These are phyloP conservation scores for Podospora bellae-mahoneyi DNA, from an alignment of 495 filamentous ascomycete genomes.

Conservation along the genomic window DNA sequence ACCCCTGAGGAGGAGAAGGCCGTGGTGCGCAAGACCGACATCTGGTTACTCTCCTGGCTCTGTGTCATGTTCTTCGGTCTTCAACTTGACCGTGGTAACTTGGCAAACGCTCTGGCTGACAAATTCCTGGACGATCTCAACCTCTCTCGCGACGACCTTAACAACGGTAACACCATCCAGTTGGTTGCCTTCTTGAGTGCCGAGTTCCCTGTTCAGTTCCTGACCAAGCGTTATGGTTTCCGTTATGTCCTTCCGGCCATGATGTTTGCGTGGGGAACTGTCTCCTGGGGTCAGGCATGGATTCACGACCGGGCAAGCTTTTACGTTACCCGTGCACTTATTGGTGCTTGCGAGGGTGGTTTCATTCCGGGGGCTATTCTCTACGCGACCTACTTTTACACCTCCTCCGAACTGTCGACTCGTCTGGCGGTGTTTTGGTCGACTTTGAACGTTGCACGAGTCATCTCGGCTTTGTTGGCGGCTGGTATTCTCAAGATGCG, in stretches of 20 bases:
- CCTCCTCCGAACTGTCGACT: slow-evolving; percentile 58
- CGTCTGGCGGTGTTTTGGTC: slow-evolving; percentile 60
- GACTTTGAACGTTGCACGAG: slow-evolving; percentile 47
- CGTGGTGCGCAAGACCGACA: slow-evolving; percentile 45
- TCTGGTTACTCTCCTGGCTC: slow-evolving; percentile 38
- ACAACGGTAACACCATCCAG: slow-evolving; percentile 73
- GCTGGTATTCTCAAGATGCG: slow-evolving; percentile 52
- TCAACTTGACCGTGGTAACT: slow-evolving; percentile 57
- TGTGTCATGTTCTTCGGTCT: slow-evolving; percentile 56
- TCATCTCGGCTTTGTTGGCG: slow-evolving; percentile 52
- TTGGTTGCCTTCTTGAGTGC: slow-evolving; percentile 62
- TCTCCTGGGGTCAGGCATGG: slow-evolving; percentile 53
- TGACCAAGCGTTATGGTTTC: slow-evolving; percentile 59
- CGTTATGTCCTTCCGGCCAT: slow-evolving; percentile 44
- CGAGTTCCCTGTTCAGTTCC: slow-evolving; percentile 70
- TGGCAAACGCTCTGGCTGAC: slow-evolving; percentile 54
- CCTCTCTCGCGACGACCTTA: slow-evolving; percentile 59
- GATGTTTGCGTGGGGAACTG: slow-evolving; percentile 45
- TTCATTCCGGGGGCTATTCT: slow-evolving; percentile 54
- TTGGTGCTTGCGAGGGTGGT: slow-evolving; percentile 63
- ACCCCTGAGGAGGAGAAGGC: slow-evolving; percentile 42
- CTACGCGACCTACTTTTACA: slow-evolving; percentile 74
- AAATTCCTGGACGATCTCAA: slow-evolving; percentile 53
- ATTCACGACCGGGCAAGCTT: slow-evolving; percentile 56
- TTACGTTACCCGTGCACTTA: slow-evolving; percentile 56